Evolutionary conservation across 108 stramenopile species (phyloP), one percentile per base, ranked within the genome.

Genomic region (Nannochloropsis gaditana): DNA sequence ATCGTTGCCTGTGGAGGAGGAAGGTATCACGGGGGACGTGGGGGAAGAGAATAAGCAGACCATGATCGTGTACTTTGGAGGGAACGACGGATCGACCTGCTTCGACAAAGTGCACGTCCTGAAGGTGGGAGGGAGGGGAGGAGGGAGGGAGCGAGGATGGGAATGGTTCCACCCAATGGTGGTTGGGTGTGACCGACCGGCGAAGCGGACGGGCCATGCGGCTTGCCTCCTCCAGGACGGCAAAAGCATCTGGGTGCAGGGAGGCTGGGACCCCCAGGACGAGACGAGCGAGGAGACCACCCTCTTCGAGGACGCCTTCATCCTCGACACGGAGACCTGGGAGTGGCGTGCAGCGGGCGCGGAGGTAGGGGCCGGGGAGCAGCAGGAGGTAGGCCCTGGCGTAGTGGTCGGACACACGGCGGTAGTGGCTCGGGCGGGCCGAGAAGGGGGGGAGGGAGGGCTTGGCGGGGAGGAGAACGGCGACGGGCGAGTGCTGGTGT

Each of bases 251-350:
- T 6, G 83, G 31, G 41, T 89, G n/a, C 83, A 84, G 79, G 89
- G 89, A 21, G 89, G 89, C 44, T 89, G 89, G 89, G 89, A 89
- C 89, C 89, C 89, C 10, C 84, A 89, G 44, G 85, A 88, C 81
- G 85, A 83, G 43, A 84, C 59, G 45, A 84, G 88, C 19, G 84
- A 83, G 6, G 50, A 83, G 3, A 73, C 59, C 19, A 73, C n/a
- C 59, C 45, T 80, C 73, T 88, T 85, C 79, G 88, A 85, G 11
- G 88, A 88, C 82, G 81, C 88, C 42, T 88, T 85, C 82, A 43
- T 88, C 45, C 79, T 88, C 41, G 85, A 88, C 82, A 88, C 88
- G 2, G 59, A 45, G 73, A 84, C 83, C 5, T 88, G 88, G 88
- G 88, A 88, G 88, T 88, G 88, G 88, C 81, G 73, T 59, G 44